Percentiles rank a stretch among this genome's conserved stretches.
Conservation (phyloP, 108 stramenopile genomes). For the Pseudonitzschia pungens region DNA sequence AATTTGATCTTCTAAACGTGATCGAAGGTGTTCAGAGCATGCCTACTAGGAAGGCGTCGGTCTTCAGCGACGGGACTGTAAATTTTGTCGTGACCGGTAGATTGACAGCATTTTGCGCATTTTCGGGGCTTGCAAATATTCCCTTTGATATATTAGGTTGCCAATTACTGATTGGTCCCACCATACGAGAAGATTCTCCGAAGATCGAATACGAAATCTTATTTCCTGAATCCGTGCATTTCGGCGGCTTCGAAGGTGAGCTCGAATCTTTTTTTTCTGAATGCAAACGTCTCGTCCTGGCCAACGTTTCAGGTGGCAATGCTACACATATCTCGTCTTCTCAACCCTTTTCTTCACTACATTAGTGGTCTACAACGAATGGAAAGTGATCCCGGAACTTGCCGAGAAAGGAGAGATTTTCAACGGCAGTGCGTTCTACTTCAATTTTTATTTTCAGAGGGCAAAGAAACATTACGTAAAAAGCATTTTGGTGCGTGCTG, state of each 20-base stretch:
- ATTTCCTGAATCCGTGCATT: not conserved
- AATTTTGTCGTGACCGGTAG: conserved; percentile 17
- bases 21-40: conserved; percentile 15
- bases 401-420: not conserved
- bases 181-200: too few relatives aligned
- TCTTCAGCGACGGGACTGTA: conserved; percentile 24
- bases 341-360: too few relatives aligned
- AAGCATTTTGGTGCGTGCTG: conserved; percentile 17
- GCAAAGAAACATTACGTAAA: conserved; percentile 12
- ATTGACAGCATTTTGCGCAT: conserved; percentile 21
- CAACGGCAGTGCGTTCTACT: not conserved
- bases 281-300: too few relatives aligned
- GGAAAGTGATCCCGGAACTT: conserved; percentile 17
- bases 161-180: conserved; percentile 20
- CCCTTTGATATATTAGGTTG: conserved; percentile 18
- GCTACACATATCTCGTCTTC: too few relatives aligned
- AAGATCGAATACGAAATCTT: not conserved
- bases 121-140: conserved; percentile 21
- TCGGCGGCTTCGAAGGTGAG: not conserved
- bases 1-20: conserved; percentile 22
- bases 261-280: too few relatives aligned
- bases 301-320: too few relatives aligned
- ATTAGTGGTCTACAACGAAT: conserved; percentile 28
- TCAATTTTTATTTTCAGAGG: conserved; percentile 20
- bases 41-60: conserved; percentile 10